Evolutionary conservation across 192 early-diverging fungal species (phyloP), one percentile per base, ranked within the genome.

Genomic region (Geosiphon pyriformis): DNA sequence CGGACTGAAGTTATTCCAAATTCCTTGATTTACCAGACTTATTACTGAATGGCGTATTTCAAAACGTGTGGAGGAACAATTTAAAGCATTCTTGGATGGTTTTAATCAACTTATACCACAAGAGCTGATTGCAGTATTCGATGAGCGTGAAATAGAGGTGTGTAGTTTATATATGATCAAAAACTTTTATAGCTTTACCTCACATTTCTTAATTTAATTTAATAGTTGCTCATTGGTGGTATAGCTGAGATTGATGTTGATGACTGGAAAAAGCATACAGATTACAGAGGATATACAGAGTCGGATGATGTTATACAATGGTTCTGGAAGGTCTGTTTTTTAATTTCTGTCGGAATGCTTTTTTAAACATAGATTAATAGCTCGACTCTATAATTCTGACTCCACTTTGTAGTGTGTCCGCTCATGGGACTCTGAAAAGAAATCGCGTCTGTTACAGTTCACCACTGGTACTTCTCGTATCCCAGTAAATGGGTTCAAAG

Each of bases 211-310:
- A 42, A 42, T 26, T 67, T 37, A 57, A 30, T 47, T 50, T 42
- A 47, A 22, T 31, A 67, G 88, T 79, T 98, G 49, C 82, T 98
- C 29, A 96, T 98, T 79, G 94, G 96, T 25, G 96, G 96, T 61
- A 87, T 98, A 68, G 90, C 90, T 31, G 94, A 98, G 63, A 92
- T 98, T 63, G 94, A 98, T 77, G 80, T 95, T 4, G 94, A 96
- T 47, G 96, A 98, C 78, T 98, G 96, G 96, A 94, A 93, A 83
- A 98, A 97, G 79, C 84, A 97, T 70, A 98, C 94, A 1, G 94
- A 98, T 73, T 98, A 98, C 69, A 77, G 96, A 64, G 94, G 94
- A 20, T 98, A 94, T 82, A 92, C 90, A n/a, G 94, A 98, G 74
- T 87, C 90, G 26, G 96, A 98, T 76, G 91, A 94, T 69, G 90